These are phyloP conservation scores for Senecio squalidus DNA, from an alignment of 140 eudicot genomes.

Conservation along the genomic window DNA sequence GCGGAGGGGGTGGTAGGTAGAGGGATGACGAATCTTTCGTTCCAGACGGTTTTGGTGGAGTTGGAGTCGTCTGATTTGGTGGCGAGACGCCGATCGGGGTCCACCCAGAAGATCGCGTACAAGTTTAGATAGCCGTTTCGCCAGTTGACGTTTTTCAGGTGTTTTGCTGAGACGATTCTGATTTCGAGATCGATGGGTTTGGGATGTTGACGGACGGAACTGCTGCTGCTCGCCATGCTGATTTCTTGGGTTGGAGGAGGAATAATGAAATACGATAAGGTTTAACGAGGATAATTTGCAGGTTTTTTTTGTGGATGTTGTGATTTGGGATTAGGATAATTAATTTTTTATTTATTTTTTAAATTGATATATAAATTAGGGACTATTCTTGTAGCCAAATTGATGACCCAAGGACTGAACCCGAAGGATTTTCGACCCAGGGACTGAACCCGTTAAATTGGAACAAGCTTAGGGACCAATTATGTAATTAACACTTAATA, in stretches of 20 bases:
- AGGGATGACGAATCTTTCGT: slow-evolving; percentile 63
- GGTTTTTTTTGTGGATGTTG: too few relatives aligned
- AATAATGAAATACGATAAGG: neutral
- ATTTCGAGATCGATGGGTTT: slow-evolving; percentile 68
- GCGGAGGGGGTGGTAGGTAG: slow-evolving; percentile 32
- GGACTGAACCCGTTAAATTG: too few relatives aligned
- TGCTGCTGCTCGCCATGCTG: too few relatives aligned
- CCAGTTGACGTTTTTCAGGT: slow-evolving; percentile 96
- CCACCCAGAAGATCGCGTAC: slow-evolving; percentile 84
- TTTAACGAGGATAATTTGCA: too few relatives aligned
- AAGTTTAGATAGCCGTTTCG: slow-evolving; percentile 66
- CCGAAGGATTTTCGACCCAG: too few relatives aligned
- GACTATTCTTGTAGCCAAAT: too few relatives aligned
- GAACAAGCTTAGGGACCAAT: too few relatives aligned
- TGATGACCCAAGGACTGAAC: too few relatives aligned
- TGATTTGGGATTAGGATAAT: too few relatives aligned
- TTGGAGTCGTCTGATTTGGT: slow-evolving; percentile 80
- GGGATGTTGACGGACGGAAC: slow-evolving; percentile 42
- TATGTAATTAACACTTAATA: too few relatives aligned
- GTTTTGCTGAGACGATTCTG: slow-evolving; percentile 86
- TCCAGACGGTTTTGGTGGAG: slow-evolving; percentile 76
- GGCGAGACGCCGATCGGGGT: slow-evolving; percentile 72
- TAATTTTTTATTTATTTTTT: too few relatives aligned
- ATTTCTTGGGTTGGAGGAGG: slow-evolving; percentile 39
- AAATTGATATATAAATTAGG: too few relatives aligned